Conservation (phyloP, 208 protist species). For the Naegleria lovaniensis region DNA sequence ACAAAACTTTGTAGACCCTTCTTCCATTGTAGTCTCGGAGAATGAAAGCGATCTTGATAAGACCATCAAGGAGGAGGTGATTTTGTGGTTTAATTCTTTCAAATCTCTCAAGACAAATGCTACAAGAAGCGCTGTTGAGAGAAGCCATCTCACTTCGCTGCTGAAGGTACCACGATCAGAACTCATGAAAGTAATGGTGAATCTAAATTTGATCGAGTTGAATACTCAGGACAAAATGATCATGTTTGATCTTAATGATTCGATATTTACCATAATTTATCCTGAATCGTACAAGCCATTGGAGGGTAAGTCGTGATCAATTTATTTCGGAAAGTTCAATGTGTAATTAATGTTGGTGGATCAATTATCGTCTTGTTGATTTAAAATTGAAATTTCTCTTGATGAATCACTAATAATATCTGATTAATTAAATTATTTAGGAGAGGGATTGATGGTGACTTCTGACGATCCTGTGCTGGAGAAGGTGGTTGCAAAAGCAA, state of each 20-base stretch:
- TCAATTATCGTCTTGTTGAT: too few species aligned
- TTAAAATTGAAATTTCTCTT: too few species aligned
- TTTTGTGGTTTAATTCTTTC: neutral
- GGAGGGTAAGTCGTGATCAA: neutral
- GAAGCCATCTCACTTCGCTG: neutral
- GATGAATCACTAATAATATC: too few species aligned
- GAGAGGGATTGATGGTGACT: neutral
- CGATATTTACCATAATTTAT: neutral
- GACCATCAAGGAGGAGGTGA: neutral
- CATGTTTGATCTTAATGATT: constrained; percentile 5
- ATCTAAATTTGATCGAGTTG: neutral
- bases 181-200: neutral
- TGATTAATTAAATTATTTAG: too few species aligned
- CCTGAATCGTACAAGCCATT: neutral
- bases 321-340: too few species aligned
- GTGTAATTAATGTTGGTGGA: too few species aligned
- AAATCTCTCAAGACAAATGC: neutral
- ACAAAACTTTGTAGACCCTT: neutral
- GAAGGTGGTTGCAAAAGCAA: neutral
- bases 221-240: neutral
- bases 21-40: neutral
- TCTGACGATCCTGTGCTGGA: neutral
- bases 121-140: neutral
- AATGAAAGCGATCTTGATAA: neutral
- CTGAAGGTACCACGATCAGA: neutral